Percentiles rank a stretch among this genome's conserved stretches.
Conservation (phyloP, 2,329 filamentous ascomycete genomes). For the Fonsecaea multimorphosa region DNA sequence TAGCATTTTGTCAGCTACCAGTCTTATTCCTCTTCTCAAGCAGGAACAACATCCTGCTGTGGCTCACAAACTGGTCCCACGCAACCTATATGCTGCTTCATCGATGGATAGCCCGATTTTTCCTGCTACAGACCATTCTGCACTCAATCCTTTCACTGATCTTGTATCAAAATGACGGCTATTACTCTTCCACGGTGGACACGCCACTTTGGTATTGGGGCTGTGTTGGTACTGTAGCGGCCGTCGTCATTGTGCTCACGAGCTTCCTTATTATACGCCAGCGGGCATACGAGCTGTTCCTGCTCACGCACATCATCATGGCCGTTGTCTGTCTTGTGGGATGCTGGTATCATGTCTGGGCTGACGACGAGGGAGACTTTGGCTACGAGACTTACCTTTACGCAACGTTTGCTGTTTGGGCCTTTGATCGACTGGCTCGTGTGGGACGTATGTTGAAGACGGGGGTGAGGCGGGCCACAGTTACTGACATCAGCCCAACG, state of each 20-base stretch:
- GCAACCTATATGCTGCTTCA: constrained; percentile 49
- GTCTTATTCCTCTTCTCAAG: constrained; percentile 30
- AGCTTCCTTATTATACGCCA: constrained; percentile 42
- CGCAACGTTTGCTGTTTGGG: constrained; percentile 52
- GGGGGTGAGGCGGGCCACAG: constrained; percentile 44
- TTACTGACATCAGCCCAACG: constrained; percentile 47
- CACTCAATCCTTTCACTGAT: constrained; percentile 31
- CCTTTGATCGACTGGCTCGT: constrained; percentile 54
- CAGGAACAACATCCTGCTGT: constrained; percentile 32
- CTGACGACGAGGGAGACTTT: constrained; percentile 47
- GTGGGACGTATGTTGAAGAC: constrained; percentile 50
- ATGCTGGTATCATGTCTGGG: constrained; percentile 49
- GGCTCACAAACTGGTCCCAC: constrained; percentile 44
- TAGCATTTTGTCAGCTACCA: constrained; percentile 32
- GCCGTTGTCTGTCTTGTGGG: constrained; percentile 45
- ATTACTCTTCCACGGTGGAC: constrained; percentile 16
- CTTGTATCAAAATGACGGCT: constrained; percentile 7
- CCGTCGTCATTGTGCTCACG: constrained; percentile 41
- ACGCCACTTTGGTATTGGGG: constrained; percentile 44
- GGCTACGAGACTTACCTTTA: constrained; percentile 59
- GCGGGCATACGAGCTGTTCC: constrained; percentile 46
- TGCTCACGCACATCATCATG: constrained; percentile 45
- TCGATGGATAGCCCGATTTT: constrained; percentile 43
- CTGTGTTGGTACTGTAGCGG: constrained; percentile 45
- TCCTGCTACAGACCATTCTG: constrained; percentile 31